phyloP scores from a whole-genome alignment of 192 early-diverging fungal genomes.

The Allomyces macrogynus region DNA sequence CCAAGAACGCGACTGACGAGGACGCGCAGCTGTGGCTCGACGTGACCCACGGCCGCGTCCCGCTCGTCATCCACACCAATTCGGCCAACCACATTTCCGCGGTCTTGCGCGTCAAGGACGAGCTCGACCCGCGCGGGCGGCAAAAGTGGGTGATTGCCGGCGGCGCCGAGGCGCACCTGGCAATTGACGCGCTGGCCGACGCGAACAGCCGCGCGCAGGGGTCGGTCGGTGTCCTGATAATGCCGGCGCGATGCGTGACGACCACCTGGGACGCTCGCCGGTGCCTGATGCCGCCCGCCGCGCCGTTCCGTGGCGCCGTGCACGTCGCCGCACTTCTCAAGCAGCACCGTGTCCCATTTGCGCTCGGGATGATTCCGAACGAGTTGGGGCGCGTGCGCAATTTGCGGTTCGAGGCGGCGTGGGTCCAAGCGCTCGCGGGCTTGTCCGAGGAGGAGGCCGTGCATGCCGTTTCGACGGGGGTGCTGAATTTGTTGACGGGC shows the following conservation, averaged over 20 bases:
- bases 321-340: slow-evolving; percentile 31
- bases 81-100: background rate
- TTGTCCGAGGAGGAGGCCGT: background rate
- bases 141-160: background rate
- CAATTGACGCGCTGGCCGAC: background rate
- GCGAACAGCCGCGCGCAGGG: background rate
- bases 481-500: background rate
- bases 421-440: background rate
- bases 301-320: slow-evolving; percentile 34
- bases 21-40: background rate
- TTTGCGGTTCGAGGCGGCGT: background rate
- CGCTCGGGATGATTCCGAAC: slow-evolving; percentile 43
- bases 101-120: background rate
- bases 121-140: background rate
- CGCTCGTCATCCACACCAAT: background rate
- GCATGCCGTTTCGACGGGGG: background rate
- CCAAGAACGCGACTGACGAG: background rate
- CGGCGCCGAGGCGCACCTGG: background rate
- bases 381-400: background rate
- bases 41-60: background rate
- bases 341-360: slow-evolving; percentile 47
- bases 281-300: slow-evolving; percentile 13
- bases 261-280: background rate
- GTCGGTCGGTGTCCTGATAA: background rate
- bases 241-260: background rate